phyloP scores from a whole-genome alignment of 768 basidiomycete genomes.

The Panaeolus cyanescens region DNA sequence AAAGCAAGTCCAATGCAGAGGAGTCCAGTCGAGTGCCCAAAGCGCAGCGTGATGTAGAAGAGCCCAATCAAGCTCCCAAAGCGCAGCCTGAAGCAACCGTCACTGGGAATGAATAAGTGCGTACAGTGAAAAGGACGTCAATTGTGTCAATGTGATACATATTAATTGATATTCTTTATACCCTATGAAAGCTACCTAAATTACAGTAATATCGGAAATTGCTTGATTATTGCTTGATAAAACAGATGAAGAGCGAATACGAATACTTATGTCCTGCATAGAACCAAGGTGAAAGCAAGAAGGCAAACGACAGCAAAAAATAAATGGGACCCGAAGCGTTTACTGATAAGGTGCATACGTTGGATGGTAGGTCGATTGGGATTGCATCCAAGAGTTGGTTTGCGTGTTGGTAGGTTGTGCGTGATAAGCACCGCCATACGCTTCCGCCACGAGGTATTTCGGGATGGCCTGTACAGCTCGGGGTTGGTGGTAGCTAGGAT shows the following conservation, averaged over 20 bases:
- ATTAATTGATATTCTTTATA: conserved; percentile 2
- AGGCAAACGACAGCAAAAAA: background rate
- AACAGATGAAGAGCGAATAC: background rate
- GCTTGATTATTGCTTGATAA: background rate
- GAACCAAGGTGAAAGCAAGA: background rate
- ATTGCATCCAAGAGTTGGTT: background rate
- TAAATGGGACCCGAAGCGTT: background rate
- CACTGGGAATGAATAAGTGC: background rate
- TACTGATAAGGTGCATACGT: background rate
- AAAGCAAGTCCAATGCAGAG: conserved; percentile 28
- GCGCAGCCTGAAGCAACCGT: background rate
- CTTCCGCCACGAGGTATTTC: background rate
- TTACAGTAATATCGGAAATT: background rate
- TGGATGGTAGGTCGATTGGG: background rate
- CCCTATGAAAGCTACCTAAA: background rate
- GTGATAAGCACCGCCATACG: background rate
- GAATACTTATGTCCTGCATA: background rate
- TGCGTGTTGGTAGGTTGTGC: background rate
- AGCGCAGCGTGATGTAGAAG: background rate
- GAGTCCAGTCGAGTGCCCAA: background rate
- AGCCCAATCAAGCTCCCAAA: background rate
- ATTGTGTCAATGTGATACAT: background rate
- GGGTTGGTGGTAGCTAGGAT: background rate
- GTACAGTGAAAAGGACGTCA: background rate
- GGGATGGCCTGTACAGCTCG: background rate